A percentile compares a stretch with the other conserved stretches of the same genome.
Conservation (phyloP, 2,329 filamentous ascomycete genomes). For the Reticulascus tulasneorum region DNA sequence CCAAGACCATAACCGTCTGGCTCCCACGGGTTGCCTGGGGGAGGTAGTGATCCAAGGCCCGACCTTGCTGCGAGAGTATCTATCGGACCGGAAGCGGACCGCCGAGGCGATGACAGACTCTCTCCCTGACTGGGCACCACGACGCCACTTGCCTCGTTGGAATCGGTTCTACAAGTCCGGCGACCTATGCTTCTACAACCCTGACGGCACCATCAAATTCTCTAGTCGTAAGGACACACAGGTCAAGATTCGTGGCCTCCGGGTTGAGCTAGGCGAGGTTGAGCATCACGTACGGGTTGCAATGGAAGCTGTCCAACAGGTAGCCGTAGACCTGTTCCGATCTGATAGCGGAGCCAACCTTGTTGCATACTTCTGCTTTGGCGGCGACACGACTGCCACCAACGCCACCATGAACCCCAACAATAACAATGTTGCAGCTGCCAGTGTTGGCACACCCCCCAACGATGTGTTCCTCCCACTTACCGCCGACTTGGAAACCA, state of each 20-base stretch:
- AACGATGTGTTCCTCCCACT: background rate
- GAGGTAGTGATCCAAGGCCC: conserved; percentile 4
- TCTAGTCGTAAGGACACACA: conserved; percentile 13
- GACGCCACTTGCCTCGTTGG: background rate
- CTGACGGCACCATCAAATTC: conserved; percentile 2
- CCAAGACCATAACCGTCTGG: conserved; percentile 5
- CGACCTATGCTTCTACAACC: conserved; percentile 1
- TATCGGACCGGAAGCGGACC: background rate
- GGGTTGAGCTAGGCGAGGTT: conserved; percentile 4
- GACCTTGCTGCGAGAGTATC: background rate
- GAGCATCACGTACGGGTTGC: background rate
- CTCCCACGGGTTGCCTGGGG: conserved; percentile 1
- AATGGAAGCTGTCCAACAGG: background rate
- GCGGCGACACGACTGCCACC: background rate
- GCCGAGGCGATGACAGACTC: background rate
- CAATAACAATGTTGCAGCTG: background rate
- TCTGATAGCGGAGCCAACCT: conserved; percentile 1
- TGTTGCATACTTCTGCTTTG: conserved; percentile 4
- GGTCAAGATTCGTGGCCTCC: conserved; percentile 12
- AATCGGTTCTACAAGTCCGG: conserved; percentile 7
- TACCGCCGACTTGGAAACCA: background rate
- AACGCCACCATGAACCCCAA: background rate
- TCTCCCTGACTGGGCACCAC: background rate
- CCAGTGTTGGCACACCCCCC: too few species aligned
- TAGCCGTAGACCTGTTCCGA: conserved; percentile 1